phyloP scores from a whole-genome alignment of 139 green algal genomes.

The Picochlorum sp. region DNA sequence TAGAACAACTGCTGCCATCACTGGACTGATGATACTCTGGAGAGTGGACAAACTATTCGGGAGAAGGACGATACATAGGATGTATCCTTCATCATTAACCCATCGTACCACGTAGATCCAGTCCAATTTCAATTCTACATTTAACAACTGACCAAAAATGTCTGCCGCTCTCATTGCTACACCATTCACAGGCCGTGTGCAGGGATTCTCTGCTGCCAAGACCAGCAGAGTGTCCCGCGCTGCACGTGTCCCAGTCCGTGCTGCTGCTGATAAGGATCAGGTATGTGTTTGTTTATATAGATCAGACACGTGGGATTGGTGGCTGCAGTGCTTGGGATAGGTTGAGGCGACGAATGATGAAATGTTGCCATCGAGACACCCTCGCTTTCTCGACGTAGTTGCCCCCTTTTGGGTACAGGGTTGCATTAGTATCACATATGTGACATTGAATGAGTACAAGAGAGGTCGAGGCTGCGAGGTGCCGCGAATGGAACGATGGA shows the following conservation, averaged over 20 bases:
- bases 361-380: too few species aligned
- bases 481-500: too few species aligned
- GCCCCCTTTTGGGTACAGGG: too few species aligned
- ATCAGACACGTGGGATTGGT: neutral
- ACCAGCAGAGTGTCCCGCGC: neutral
- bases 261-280: conserved; percentile 12
- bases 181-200: neutral
- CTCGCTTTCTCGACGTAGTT: too few species aligned
- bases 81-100: neutral
- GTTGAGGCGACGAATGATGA: neutral
- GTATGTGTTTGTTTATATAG: neutral
- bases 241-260: neutral
- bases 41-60: neutral
- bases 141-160: conserved; percentile 8
- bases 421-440: too few species aligned
- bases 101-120: neutral
- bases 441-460: too few species aligned
- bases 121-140: neutral
- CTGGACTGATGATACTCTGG: neutral
- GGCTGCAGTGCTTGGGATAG: neutral
- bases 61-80: too few species aligned
- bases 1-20: too few species aligned
- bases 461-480: too few species aligned
- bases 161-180: neutral
- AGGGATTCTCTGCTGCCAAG: neutral